Evolutionary conservation across 192 early-diverging fungal species (phyloP).

Genomic region (Kappamyces sp.): DNA sequence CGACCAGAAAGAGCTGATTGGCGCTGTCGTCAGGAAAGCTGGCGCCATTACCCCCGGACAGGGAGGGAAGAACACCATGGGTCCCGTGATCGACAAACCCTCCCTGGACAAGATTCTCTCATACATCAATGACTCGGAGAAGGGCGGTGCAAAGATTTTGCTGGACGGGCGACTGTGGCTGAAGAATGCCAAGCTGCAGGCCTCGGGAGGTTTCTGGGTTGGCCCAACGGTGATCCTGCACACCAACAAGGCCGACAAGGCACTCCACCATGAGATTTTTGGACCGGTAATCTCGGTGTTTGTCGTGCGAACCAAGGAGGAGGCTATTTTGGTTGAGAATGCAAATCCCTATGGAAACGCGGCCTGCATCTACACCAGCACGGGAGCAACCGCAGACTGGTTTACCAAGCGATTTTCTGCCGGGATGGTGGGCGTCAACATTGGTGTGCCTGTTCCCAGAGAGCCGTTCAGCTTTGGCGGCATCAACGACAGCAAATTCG

Average conservation of each 20-base stretch:
- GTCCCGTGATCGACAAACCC: constrained; percentile 68
- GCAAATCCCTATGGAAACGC: constrained; percentile 48
- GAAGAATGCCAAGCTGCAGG: constrained; percentile 11
- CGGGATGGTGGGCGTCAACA: constrained; percentile 77
- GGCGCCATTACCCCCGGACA: constrained; percentile 46
- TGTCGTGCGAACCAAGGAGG: constrained; percentile 44
- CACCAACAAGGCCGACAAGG: constrained; percentile 45
- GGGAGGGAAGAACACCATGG: constrained; percentile 47
- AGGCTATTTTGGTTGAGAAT: constrained; percentile 70
- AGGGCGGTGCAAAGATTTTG: constrained; percentile 52
- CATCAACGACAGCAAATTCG: constrained; percentile 62
- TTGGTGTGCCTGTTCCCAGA: constrained; percentile 59
- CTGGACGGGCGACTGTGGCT: constrained; percentile 61
- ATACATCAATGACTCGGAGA: constrained; percentile 54
- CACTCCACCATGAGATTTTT: constrained; percentile 76
- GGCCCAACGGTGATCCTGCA: constrained; percentile 68
- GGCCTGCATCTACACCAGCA: constrained; percentile 64
- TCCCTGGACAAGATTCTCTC: constrained; percentile 56
- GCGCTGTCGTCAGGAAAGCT: constrained; percentile 54
- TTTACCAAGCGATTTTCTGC: constrained; percentile 64
- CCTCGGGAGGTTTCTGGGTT: constrained; percentile 59
- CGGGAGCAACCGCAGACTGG: constrained; percentile 61
- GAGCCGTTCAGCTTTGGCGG: constrained; percentile 83
- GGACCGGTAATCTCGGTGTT: constrained; percentile 70
- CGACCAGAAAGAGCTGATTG: constrained; percentile 57